Evolutionary conservation across 257 asterid species (phyloP).

Genomic region (Leonotis leonurus): DNA sequence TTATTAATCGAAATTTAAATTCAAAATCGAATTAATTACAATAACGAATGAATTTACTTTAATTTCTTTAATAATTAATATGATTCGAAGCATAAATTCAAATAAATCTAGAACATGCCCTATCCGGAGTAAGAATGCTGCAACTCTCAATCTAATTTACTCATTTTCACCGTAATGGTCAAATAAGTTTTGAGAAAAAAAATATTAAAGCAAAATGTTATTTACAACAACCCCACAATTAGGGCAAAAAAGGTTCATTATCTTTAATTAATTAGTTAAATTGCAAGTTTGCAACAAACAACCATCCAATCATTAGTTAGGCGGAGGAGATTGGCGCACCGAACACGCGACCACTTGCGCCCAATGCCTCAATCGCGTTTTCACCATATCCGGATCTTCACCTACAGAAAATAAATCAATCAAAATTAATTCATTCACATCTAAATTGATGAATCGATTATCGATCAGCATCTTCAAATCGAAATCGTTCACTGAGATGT

Average conservation of each 20-base stretch:
- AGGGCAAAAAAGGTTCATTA: conserved; percentile 18
- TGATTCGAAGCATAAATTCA: too few species aligned
- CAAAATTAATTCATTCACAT: not conserved
- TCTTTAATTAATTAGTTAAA: not conserved
- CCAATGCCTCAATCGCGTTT: conserved; percentile 65
- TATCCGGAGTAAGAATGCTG: too few species aligned
- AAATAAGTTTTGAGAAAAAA: not conserved
- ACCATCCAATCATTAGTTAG: conserved; percentile 18
- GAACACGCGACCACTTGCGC: conserved; percentile 76
- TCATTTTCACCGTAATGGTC: not conserved
- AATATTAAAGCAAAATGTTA: not conserved
- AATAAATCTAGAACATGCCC: not conserved
- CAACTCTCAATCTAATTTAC: not conserved
- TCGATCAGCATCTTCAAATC: not conserved
- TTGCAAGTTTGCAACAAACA: conserved; percentile 19
- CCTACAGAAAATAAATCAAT: conserved; percentile 24
- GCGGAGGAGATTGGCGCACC: conserved; percentile 34
- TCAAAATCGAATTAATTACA: too few species aligned
- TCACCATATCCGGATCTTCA: conserved; percentile 49
- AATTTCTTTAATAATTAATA: too few species aligned
- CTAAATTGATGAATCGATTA: not conserved
- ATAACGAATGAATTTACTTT: too few species aligned
- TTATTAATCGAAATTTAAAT: not conserved
- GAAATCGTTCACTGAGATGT: not conserved
- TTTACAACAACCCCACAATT: conserved; percentile 17